phyloP scores from a whole-genome alignment of 768 basidiomycete species.

The Suillus luteus region DNA sequence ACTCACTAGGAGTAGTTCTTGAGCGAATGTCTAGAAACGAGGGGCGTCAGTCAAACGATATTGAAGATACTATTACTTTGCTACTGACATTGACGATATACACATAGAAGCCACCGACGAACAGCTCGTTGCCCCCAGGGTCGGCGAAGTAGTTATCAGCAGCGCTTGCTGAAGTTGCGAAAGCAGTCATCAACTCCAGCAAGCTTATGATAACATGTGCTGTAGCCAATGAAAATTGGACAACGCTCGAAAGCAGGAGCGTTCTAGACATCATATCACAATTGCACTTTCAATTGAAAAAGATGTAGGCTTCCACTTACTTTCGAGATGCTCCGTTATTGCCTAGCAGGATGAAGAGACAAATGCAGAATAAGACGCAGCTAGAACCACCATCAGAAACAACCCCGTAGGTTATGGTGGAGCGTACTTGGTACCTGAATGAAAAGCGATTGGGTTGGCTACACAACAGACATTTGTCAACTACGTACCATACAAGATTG shows the following conservation, averaged over 20 bases:
- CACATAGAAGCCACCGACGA: slow-evolving; percentile 19
- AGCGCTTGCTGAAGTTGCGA: slow-evolving; percentile 13
- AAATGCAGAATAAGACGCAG: slow-evolving; percentile 9
- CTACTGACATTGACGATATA: slow-evolving; percentile 19
- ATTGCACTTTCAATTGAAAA: not conserved
- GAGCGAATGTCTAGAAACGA: slow-evolving; percentile 17
- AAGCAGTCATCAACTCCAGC: slow-evolving; percentile 15
- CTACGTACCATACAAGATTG: slow-evolving; percentile 24
- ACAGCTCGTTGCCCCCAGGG: slow-evolving; percentile 8
- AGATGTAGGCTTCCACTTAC: not conserved
- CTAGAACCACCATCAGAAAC: slow-evolving; percentile 2
- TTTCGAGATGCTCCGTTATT: not conserved
- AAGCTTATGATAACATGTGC: slow-evolving; percentile 15
- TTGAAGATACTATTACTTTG: not conserved
- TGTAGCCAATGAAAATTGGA: slow-evolving; percentile 22
- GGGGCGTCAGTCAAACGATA: not conserved
- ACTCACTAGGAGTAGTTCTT: slow-evolving; percentile 24
- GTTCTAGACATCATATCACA: not conserved
- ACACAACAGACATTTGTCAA: not conserved
- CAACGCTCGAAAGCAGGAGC: slow-evolving; percentile 18
- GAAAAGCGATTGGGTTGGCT: not conserved
- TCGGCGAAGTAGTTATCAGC: slow-evolving; percentile 3
- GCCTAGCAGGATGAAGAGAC: slow-evolving; percentile 6
- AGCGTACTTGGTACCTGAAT: not conserved
- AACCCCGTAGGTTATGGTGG: not conserved